Percentiles rank a stretch among this genome's conserved stretches.
Evolutionary conservation across 164 flowering plant genomes (phyloP).

Genomic region (Aristolochia californica): DNA sequence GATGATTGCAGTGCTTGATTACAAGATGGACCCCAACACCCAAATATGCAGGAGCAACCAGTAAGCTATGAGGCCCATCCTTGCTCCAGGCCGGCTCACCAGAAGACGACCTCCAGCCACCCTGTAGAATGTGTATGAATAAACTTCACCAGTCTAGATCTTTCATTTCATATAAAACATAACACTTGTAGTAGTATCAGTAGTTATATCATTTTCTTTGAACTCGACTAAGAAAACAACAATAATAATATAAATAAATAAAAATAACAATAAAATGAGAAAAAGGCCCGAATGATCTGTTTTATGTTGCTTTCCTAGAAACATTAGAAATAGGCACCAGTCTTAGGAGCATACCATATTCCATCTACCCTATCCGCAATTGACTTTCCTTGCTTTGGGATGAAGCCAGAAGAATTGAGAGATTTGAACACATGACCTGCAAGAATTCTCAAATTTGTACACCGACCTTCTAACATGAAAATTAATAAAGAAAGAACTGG

Average conservation of each 20-base stretch:
- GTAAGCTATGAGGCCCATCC: conserved; percentile 72
- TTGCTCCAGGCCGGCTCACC: conserved; percentile 79
- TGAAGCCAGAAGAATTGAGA: conserved; percentile 69
- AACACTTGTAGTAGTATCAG: too few relatives aligned
- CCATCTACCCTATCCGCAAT: conserved; percentile 89
- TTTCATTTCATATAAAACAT: background rate
- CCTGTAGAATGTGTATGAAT: conserved; percentile 31
- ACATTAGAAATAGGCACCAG: background rate
- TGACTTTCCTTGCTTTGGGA: conserved; percentile 81
- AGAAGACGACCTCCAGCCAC: conserved; percentile 73
- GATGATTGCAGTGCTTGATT: conserved; percentile 3
- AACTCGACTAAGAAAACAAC: too few relatives aligned
- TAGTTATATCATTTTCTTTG: too few relatives aligned
- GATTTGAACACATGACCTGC: conserved; percentile 95
- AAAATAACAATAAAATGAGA: background rate
- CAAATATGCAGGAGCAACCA: conserved; percentile 72
- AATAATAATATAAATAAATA: too few relatives aligned
- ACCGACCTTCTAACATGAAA: background rate
- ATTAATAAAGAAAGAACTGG: background rate
- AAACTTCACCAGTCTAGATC: background rate
- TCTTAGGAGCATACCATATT: conserved; percentile 43
- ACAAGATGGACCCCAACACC: conserved; percentile 76
- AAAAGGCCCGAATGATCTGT: too few relatives aligned
- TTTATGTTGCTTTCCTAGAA: background rate
- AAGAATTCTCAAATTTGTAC: conserved; percentile 3